A percentile compares a stretch with the other conserved stretches of the same genome.
phyloP scores from a whole-genome alignment of 2,329 filamentous ascomycete genomes.

The Ascochyta lentis region DNA sequence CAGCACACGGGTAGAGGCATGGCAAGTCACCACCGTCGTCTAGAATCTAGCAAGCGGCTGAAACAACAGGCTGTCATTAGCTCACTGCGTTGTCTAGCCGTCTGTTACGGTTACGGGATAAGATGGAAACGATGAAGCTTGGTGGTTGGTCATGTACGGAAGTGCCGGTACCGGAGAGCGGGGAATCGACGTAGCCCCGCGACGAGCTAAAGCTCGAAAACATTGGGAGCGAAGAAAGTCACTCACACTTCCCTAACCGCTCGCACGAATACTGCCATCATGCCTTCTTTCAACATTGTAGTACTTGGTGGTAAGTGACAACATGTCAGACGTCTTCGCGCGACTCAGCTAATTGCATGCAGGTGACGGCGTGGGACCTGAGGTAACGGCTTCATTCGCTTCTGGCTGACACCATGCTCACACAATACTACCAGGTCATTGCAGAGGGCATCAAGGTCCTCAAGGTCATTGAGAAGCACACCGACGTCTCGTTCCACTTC shows the following conservation, averaged over 20 bases:
- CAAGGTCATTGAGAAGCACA: conserved; percentile 76
- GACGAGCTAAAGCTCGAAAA: conserved; percentile 12
- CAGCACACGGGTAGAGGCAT: neutral
- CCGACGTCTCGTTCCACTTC: conserved; percentile 83
- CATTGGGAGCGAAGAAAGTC: neutral
- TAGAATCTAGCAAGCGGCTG: neutral
- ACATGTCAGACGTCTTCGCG: neutral
- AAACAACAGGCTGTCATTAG: neutral
- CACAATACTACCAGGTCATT: conserved; percentile 66
- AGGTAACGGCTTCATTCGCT: conserved; percentile 38
- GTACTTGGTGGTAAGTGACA: conserved; percentile 47
- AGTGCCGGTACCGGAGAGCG: conserved; percentile 11
- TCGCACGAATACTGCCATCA: conserved; percentile 22
- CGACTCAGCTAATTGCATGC: conserved; percentile 22
- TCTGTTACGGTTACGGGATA: too few relatives aligned
- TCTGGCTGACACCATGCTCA: conserved; percentile 24
- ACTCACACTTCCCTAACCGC: conserved; percentile 1
- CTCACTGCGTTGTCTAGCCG: neutral
- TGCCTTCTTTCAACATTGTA: conserved; percentile 53
- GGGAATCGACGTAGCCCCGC: conserved; percentile 12
- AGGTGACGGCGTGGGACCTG: conserved; percentile 52
- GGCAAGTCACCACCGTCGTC: neutral
- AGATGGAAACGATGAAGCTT: neutral
- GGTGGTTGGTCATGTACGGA: neutral
- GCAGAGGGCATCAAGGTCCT: conserved; percentile 86